Base-by-base conservation (phyloP, 805 yeast genomes). In the Wickerhamiella australiensis region DNA sequence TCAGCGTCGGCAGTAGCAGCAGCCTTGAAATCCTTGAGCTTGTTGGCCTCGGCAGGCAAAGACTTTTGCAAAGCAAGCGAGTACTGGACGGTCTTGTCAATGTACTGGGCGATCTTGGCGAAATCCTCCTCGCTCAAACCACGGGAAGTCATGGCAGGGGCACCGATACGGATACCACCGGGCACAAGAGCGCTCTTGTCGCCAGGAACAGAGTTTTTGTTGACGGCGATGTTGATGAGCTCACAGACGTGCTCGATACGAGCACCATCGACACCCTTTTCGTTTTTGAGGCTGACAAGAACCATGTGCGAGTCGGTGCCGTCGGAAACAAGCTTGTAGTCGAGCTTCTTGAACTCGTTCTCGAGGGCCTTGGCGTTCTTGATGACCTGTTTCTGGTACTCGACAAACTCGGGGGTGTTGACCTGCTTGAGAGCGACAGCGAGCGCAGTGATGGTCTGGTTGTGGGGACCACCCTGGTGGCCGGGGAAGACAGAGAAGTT, bases 381-480 rank as follows among this genome's bases (percentile, higher is more conserved):
- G 61, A 90, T 72, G 37, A 92, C 96, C 64, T 84, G 84, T 63
- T 74, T 65, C 74, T 92, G 98, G 73, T 90, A 90, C 63, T 78
- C 83, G 67, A 78, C 83, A 73, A 82, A 92, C 68, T 88, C 96
- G 53, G 94, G 94, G 47, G 85, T 73, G 56, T 78, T 75, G 53
- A 95, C 94, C 74, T 92, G 98, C 68, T 87, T 87, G 66, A 92
- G 78, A 47, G 98, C 97, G 56, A 88, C 92, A 15, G 97, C 96
- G 62, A 92, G 73, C 31, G 97, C 98, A 59, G 96, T 82, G 66
- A 92, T 92, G 58, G 98, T 92, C 73, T 92, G 98, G 76, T 92
- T 92, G 73, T 92, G 97, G 61, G 98, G 98, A 67, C 98, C 98
- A 75, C 98, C 98, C 75, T 92, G 98, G 71, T 92, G 98, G 59